These are phyloP conservation scores for Phaeomoniella chlamydospora DNA, from an alignment of 2,329 filamentous ascomycete species.

Conservation along the genomic window DNA sequence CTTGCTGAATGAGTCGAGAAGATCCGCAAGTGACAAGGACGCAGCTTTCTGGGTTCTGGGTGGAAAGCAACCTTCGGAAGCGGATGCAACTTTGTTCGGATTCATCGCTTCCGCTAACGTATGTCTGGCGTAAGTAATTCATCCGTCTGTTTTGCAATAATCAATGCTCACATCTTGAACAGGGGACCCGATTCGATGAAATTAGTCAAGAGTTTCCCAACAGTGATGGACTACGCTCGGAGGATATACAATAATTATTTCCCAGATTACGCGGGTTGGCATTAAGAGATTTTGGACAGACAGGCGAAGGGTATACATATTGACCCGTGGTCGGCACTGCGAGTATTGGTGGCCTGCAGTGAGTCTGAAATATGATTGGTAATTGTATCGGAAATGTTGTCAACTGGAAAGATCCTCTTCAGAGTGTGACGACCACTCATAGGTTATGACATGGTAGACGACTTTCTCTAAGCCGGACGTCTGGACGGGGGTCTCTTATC, in stretches of 20 bases:
- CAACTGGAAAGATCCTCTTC: too few species aligned
- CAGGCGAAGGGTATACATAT: background rate
- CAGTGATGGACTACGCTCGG: slow-evolving; percentile 39
- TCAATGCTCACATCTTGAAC: slow-evolving; percentile 4
- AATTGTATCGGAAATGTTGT: background rate
- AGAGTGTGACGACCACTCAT: too few species aligned
- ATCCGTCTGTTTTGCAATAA: background rate
- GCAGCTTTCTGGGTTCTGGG: slow-evolving; percentile 45
- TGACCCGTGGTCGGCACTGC: background rate
- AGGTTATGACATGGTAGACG: too few species aligned
- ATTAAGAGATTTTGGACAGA: background rate
- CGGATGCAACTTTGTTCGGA: slow-evolving; percentile 42
- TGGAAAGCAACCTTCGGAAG: slow-evolving; percentile 38
- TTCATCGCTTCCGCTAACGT: slow-evolving; percentile 40
- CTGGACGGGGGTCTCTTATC: too few species aligned
- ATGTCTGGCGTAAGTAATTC: slow-evolving; percentile 35
- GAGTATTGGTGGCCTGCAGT: background rate
- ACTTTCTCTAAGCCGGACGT: too few species aligned
- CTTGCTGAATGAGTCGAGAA: slow-evolving; percentile 22
- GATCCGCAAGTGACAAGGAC: slow-evolving; percentile 12
- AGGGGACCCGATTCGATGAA: slow-evolving; percentile 33
- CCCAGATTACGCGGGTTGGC: slow-evolving; percentile 37
- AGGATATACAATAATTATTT: slow-evolving; percentile 44
- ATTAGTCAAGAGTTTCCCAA: slow-evolving; percentile 31
- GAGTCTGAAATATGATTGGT: background rate